Evolutionary conservation across 1,284 basidiomycete species (phyloP).

Genomic region (Fomitopsis betulina): DNA sequence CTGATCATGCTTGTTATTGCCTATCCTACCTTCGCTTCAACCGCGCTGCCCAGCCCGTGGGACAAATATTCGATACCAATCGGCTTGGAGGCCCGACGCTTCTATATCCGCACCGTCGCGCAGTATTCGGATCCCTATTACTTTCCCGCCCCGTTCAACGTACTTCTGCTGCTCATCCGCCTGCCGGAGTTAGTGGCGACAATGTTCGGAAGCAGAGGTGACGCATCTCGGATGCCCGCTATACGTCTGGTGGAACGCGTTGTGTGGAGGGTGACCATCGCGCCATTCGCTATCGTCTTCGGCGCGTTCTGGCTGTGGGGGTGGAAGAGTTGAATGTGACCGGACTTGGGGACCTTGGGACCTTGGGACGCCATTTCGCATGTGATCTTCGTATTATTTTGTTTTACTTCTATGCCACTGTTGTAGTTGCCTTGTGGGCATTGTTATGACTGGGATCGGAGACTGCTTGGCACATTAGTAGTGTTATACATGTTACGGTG

Average conservation of each 20-base stretch:
- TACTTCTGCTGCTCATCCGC: slow-evolving; percentile 28
- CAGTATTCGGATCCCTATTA: slow-evolving; percentile 34
- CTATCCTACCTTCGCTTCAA: slow-evolving; percentile 19
- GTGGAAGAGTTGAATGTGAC: neutral
- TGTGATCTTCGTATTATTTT: neutral
- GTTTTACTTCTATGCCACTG: no score
- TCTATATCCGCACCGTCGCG: slow-evolving; percentile 35
- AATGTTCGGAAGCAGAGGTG: slow-evolving; percentile 15
- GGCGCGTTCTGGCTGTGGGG: slow-evolving; percentile 28
- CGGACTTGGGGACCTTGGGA: no score
- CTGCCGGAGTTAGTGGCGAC: slow-evolving; percentile 18
- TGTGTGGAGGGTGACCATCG: slow-evolving; percentile 42
- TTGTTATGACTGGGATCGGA: no score
- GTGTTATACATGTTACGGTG: no score
- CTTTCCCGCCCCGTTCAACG: slow-evolving; percentile 51
- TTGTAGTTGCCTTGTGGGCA: no score
- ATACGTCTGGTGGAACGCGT: slow-evolving; percentile 24
- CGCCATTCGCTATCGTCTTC: slow-evolving; percentile 31
- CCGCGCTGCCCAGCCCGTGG: slow-evolving; percentile 29
- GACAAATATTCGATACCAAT: slow-evolving; percentile 41
- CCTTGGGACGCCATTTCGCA: neutral
- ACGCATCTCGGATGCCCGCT: neutral
- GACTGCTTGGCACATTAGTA: no score
- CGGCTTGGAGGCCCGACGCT: slow-evolving; percentile 40
- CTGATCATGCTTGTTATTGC: slow-evolving; percentile 29